phyloP scores from a whole-genome alignment of 345 rosid species.

The Brassica incana region DNA sequence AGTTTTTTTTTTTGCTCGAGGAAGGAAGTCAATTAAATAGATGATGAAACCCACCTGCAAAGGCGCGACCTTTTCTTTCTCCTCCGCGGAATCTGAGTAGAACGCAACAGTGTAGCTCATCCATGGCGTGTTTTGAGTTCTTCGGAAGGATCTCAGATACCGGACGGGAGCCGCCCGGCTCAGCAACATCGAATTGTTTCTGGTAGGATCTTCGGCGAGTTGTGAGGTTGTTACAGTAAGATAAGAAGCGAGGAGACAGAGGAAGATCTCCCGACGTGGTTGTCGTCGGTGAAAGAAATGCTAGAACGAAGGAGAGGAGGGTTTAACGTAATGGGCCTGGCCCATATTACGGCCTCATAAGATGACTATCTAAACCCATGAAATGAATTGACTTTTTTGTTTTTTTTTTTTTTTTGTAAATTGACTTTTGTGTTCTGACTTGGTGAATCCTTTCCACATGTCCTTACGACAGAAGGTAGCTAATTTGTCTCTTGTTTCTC shows the following conservation, averaged over 20 bases:
- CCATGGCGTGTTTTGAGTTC: slow-evolving; percentile 35
- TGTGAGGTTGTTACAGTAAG: not conserved
- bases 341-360: slow-evolving; percentile 15
- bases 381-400: too few species aligned
- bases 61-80: slow-evolving; percentile 47
- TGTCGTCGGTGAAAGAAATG: slow-evolving; percentile 24
- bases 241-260: not conserved
- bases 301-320: not conserved
- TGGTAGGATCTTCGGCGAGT: not conserved
- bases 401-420: too few species aligned
- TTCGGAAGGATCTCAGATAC: slow-evolving; percentile 17
- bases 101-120: slow-evolving; percentile 3
- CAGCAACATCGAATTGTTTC: slow-evolving; percentile 33
- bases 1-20: not conserved
- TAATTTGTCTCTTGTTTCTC: not conserved
- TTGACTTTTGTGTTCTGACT: too few species aligned
- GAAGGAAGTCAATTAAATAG: not conserved
- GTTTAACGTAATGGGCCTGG: slow-evolving; percentile 26
- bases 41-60: not conserved
- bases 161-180: slow-evolving; percentile 21
- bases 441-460: too few species aligned
- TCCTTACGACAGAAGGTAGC: not conserved
- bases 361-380: not conserved
- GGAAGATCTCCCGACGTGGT: slow-evolving; percentile 9
- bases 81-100: slow-evolving; percentile 45